Evolutionary conservation across 176 grass and related monocot genomes (phyloP), one percentile per base, ranked within the genome.

Genomic region (Raddia guianensis): DNA sequence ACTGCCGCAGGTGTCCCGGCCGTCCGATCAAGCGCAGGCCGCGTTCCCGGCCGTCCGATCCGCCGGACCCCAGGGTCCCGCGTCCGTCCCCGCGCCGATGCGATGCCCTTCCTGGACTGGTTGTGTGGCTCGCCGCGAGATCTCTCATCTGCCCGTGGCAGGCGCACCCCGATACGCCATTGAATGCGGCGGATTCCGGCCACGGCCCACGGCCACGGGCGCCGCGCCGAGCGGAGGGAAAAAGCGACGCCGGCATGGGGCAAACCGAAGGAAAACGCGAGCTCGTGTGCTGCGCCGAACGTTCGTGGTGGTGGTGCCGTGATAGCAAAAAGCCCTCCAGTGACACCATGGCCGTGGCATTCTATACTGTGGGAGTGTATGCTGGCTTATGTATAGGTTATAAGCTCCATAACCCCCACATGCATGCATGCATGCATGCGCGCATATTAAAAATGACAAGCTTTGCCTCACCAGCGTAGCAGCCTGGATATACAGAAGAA

Each of bases 121-220:
- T 43, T 18, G 16, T 19, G 16, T 55, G 27, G 56, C 42, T 59
- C 14, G 78, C 78, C 55, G 65, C 43, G 84, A 81, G 85, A 70
- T 82, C 78, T 74, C 70, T 15, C 19, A 70, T 82, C 78, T 74
- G 77, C 20, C 19, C 27, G 57, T 72, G 58, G 57, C 76, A 85
- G 68, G 58, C 79, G 37, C 73, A 35, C 72, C 72, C 49, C 55
- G 82, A 81, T 76, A 72, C 77, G 87, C 77, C 51, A 76, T 65
- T 81, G 57, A 49, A 89, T 60, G 82, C 82, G 56, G 71, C 71
- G 9, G 87, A 81, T 85, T 70, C 63, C 62, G 52, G n/a, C 3
- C 53, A 4, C 66, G 67, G 65, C 40, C 71, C 76, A 79, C 77
- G 50, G 37, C 50, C 1, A 27, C 49, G 4, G 4, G n/a, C 1